Evolutionary conservation across 306 rosid genomes (phyloP).

Genomic region (Quercus wislizeni): DNA sequence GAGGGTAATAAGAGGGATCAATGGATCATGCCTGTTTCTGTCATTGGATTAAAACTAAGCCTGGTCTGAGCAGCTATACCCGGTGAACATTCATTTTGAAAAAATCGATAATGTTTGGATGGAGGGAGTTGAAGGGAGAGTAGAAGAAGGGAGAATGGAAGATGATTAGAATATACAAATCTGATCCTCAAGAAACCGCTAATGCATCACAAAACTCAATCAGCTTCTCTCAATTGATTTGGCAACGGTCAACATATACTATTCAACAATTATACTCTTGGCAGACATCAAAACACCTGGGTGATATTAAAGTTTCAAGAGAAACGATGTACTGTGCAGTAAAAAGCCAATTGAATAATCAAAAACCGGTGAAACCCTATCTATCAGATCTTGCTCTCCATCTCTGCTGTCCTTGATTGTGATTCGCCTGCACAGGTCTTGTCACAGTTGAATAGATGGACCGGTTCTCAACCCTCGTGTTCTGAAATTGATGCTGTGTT

Average conservation of each 20-base stretch:
- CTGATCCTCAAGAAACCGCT: background rate
- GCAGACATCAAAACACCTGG: background rate
- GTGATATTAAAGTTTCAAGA: background rate
- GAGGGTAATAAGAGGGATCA: too few relatives aligned
- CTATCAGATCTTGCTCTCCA: constrained; percentile 50
- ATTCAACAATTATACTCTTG: background rate
- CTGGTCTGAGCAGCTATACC: background rate
- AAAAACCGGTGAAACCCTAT: background rate
- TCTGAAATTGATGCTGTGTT: constrained; percentile 18
- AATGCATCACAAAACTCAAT: background rate
- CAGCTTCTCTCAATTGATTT: background rate
- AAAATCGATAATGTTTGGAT: too few relatives aligned
- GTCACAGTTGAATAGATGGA: constrained; percentile 17
- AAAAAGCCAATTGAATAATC: background rate
- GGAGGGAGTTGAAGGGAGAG: too few relatives aligned
- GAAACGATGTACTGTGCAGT: background rate
- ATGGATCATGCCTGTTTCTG: background rate
- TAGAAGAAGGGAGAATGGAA: too few relatives aligned
- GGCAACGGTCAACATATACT: background rate
- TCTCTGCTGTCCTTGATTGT: constrained; percentile 32
- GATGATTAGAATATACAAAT: too few relatives aligned
- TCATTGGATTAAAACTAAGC: background rate
- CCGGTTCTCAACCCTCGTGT: constrained; percentile 14
- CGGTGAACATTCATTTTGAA: background rate
- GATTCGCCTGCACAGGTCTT: constrained; percentile 16